Evolutionary conservation across 2,329 filamentous ascomycete genomes (phyloP).

Genomic region (Claviceps pazoutovae): DNA sequence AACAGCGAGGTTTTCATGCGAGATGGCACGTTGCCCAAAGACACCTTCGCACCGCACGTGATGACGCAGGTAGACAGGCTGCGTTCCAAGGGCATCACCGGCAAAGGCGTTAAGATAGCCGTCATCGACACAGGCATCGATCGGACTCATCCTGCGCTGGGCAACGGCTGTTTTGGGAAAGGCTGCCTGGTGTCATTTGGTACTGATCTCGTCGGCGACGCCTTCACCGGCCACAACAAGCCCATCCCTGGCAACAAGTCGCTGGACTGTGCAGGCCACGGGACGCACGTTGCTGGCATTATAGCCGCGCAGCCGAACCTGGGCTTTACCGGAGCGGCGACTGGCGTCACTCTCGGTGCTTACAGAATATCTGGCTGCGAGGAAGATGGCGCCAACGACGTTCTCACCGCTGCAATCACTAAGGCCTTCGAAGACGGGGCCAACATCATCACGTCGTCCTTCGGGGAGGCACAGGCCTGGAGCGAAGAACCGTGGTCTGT

Average conservation of each 20-base stretch:
- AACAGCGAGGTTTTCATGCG: conserved; percentile 5
- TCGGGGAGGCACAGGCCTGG: conserved; percentile 11
- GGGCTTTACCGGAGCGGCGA: conserved; percentile 25
- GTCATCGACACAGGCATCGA: conserved; percentile 44
- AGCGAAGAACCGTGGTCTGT: conserved; percentile 18
- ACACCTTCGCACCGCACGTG: conserved; percentile 32
- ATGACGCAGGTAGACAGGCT: conserved; percentile 44
- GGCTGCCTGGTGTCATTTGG: conserved; percentile 31
- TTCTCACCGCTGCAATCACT: conserved; percentile 24
- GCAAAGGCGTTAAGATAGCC: conserved; percentile 38
- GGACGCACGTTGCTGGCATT: conserved; percentile 31
- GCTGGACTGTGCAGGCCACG: conserved; percentile 26
- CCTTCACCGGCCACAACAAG: conserved; percentile 12
- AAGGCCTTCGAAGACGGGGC: conserved; percentile 26
- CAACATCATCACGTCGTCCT: conserved; percentile 17
- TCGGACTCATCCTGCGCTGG: conserved; percentile 47
- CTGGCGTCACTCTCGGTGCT: conserved; percentile 23
- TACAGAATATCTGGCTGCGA: conserved; percentile 24
- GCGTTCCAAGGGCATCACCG: conserved; percentile 31
- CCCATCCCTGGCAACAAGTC: conserved; percentile 25
- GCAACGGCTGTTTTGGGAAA: conserved; percentile 27
- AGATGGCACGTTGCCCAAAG: conserved; percentile 12
- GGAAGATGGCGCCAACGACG: conserved; percentile 19
- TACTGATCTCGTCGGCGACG: conserved; percentile 28
- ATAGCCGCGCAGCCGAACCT: conserved; percentile 26